These are phyloP conservation scores for Stagonosporopsis rhizophila DNA, from an alignment of 2,329 filamentous ascomycete species.

Conservation along the genomic window DNA sequence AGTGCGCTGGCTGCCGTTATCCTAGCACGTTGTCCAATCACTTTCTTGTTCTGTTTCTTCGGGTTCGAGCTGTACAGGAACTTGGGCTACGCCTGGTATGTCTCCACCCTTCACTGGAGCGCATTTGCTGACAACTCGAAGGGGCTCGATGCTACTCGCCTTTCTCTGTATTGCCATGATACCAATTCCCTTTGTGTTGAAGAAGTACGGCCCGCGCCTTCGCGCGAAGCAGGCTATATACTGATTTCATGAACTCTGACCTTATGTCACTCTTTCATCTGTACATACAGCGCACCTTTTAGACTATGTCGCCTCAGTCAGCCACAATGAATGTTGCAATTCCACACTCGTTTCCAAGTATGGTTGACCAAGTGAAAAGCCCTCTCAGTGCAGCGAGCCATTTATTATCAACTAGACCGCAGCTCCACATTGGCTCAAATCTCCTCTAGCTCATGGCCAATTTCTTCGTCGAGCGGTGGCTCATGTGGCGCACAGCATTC, in stretches of 20 bases:
- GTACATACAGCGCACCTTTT: background rate
- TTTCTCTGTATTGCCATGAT: background rate
- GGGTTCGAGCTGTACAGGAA: background rate
- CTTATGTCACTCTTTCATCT: background rate
- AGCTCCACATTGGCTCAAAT: too few species aligned
- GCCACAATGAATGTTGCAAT: background rate
- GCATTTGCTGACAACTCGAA: background rate
- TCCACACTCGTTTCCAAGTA: background rate
- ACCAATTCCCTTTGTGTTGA: background rate
- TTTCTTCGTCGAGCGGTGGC: too few species aligned
- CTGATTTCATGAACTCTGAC: background rate
- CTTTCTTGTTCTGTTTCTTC: background rate
- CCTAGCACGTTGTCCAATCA: background rate
- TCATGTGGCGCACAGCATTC: too few species aligned
- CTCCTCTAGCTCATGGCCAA: too few species aligned
- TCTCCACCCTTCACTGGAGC: background rate
- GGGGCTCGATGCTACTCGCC: background rate
- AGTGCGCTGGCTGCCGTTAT: background rate
- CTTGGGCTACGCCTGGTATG: background rate
- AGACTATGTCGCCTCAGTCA: background rate
- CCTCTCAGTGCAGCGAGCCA: too few species aligned
- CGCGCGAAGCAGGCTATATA: background rate
- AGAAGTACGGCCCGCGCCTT: background rate
- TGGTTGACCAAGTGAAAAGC: too few species aligned
- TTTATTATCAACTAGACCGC: too few species aligned